Evolutionary conservation across 306 rosid species (phyloP), one percentile per base, ranked within the genome.

Genomic region (Cicer arietinum): DNA sequence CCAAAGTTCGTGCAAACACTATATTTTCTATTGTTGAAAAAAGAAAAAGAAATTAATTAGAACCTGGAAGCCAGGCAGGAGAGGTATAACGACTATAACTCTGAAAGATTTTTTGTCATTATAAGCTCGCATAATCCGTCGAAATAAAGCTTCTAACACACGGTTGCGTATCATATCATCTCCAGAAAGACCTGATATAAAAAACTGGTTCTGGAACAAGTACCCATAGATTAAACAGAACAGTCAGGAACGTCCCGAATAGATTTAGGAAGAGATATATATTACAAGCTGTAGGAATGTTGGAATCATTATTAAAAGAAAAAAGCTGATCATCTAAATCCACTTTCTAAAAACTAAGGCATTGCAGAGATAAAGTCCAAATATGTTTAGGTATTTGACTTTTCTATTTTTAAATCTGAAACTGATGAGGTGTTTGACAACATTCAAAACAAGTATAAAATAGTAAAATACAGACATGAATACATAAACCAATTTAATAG

Each of bases 41-140:
- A 47, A 45, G 17, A 20, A 79, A 50, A 74, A 5, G 25, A 72
- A 63, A 66, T 67, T 54, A 79, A 82, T 17, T 59, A 77, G 67
- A 76, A 94, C 96, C 97, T 95, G 98, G 90, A 95, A 95, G 75
- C 98, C 99, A 39, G 99, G 98, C 74, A 95, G 79, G 59, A 95
- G 99, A 10, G 99, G 99, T 83, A 95, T 88, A 83, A 95, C 92
- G 81, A 95, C 68, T 73, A 95, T 89, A 84, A 86, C 96, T 88
- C 99, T 86, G 79, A 95, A 95, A 79, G 67, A 41, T 86, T 90
- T 95, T 80, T 92, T 80, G 44, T 95, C 96, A 76, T 83, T 88
- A 88, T 85, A 82, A 62, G 99, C 99, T 84, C 92, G 89, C 89
- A 86, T 81, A 72, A 95, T 85, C 16, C 97, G 89, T 22, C 77